A percentile compares a stretch with the other conserved stretches of the same genome.
Evolutionary conservation across 169 alveolate species (phyloP).

Genomic region (Plasmodium yoelii): DNA sequence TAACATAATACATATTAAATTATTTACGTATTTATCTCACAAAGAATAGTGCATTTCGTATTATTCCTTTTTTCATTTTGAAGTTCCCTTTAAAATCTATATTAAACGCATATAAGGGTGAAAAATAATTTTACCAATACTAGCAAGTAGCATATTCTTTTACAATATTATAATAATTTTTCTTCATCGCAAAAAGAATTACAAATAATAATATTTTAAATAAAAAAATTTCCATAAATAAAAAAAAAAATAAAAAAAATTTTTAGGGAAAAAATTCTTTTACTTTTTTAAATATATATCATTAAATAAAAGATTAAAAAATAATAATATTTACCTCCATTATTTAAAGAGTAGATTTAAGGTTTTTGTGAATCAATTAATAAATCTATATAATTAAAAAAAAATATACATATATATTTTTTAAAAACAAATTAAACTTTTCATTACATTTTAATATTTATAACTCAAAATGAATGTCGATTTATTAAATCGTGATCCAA

Average conservation of each 20-base stretch:
- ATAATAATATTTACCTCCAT: background rate
- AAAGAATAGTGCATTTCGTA: too few species aligned
- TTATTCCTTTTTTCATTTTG: too few species aligned
- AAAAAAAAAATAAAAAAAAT: slow-evolving; percentile 6
- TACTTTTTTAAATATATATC: slow-evolving; percentile 11
- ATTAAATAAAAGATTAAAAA: slow-evolving; percentile 7
- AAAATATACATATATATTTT: background rate
- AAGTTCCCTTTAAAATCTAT: too few species aligned
- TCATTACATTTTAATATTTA: background rate
- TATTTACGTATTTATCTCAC: too few species aligned
- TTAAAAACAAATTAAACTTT: slow-evolving; percentile 1
- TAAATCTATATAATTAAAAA: background rate
- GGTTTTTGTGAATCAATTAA: slow-evolving; percentile 5
- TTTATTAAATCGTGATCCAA: slow-evolving; percentile 95
- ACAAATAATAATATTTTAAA: slow-evolving; percentile 11
- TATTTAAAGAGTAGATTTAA: background rate
- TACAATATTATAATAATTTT: background rate
- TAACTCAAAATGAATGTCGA: slow-evolving; percentile 94
- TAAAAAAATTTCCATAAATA: slow-evolving; percentile 7
- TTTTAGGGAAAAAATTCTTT: slow-evolving; percentile 12
- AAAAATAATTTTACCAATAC: too few species aligned
- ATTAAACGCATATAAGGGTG: too few species aligned
- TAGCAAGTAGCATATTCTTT: too few species aligned
- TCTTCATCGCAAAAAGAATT: slow-evolving; percentile 11
- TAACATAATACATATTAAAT: too few species aligned